Conservation (phyloP, 2,329 filamentous ascomycete species). For the Fusarium subglutinans region DNA sequence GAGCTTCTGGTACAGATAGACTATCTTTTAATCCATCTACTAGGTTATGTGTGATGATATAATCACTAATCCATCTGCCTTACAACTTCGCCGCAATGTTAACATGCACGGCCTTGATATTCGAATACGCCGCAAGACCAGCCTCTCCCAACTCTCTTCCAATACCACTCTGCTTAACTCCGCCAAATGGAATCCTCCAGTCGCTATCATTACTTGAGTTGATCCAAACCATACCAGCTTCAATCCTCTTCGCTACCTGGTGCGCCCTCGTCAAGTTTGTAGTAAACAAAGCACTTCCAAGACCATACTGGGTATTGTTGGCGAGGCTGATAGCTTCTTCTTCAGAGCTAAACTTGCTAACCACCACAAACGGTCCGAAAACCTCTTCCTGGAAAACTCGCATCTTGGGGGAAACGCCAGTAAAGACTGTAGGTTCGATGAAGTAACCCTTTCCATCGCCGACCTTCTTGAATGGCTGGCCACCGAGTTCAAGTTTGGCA, state of each 20-base stretch:
- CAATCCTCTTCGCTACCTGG: slow-evolving; percentile 63
- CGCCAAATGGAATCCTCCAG: slow-evolving; percentile 56
- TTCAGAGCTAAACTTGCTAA: slow-evolving; percentile 55
- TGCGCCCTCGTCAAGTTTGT: slow-evolving; percentile 62
- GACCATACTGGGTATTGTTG: slow-evolving; percentile 67
- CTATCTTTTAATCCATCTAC: background rate
- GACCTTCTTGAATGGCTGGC: slow-evolving; percentile 50
- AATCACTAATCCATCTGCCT: rapidly evolving
- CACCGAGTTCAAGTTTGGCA: slow-evolving; percentile 72
- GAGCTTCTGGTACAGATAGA: background rate
- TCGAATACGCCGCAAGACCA: slow-evolving; percentile 54
- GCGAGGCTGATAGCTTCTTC: slow-evolving; percentile 54
- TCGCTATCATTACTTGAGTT: slow-evolving; percentile 59
- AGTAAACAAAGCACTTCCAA: slow-evolving; percentile 70
- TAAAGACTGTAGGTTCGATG: slow-evolving; percentile 58
- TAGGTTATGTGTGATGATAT: too few species aligned
- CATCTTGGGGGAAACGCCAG: slow-evolving; percentile 53
- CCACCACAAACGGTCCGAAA: slow-evolving; percentile 56
- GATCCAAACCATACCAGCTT: slow-evolving; percentile 67
- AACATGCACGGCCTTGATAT: slow-evolving; percentile 57
- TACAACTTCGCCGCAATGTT: slow-evolving; percentile 48
- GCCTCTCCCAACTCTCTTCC: slow-evolving; percentile 57
- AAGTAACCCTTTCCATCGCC: slow-evolving; percentile 56
- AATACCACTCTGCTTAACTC: slow-evolving; percentile 60
- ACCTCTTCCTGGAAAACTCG: slow-evolving; percentile 58